Evolutionary conservation across 805 yeast genomes (phyloP).

Genomic region (Monosporozyma aquatica): DNA sequence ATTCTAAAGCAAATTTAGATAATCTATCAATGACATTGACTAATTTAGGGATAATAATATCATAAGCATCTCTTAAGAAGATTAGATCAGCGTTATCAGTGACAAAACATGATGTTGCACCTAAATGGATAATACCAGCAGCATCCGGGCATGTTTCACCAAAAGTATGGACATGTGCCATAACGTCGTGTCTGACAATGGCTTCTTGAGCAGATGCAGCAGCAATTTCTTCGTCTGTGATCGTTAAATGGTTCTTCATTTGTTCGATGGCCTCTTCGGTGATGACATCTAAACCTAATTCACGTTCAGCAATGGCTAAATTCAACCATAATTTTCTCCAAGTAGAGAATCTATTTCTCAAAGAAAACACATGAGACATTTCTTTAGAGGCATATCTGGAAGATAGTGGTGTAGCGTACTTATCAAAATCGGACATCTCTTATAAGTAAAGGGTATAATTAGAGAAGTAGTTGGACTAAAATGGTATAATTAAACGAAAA

Average conservation of each 20-base stretch:
- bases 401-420: constrained; percentile 86
- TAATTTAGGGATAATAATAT: constrained; percentile 83
- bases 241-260: constrained; percentile 65
- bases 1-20: constrained; percentile 75
- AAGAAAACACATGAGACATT: constrained; percentile 87
- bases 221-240: constrained; percentile 88
- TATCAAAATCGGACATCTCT: constrained; percentile 42
- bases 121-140: constrained; percentile 94
- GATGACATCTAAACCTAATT: constrained; percentile 75
- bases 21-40: constrained; percentile 92
- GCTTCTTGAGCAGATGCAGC: constrained; percentile 91
- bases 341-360: constrained; percentile 89
- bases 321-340: constrained; percentile 98
- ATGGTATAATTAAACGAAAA: too few species aligned
- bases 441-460: neutral
- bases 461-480: too few species aligned
- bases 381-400: constrained; percentile 97
- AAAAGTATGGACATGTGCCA: constrained; percentile 97
- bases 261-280: constrained; percentile 87
- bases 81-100: constrained; percentile 97
- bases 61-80: constrained; percentile 92
- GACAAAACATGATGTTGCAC: constrained; percentile 96
- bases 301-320: constrained; percentile 91
- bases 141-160: constrained; percentile 92
- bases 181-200: constrained; percentile 96